Evolutionary conservation across 1,139 yeast species (phyloP).

Genomic region (Candida sp.): DNA sequence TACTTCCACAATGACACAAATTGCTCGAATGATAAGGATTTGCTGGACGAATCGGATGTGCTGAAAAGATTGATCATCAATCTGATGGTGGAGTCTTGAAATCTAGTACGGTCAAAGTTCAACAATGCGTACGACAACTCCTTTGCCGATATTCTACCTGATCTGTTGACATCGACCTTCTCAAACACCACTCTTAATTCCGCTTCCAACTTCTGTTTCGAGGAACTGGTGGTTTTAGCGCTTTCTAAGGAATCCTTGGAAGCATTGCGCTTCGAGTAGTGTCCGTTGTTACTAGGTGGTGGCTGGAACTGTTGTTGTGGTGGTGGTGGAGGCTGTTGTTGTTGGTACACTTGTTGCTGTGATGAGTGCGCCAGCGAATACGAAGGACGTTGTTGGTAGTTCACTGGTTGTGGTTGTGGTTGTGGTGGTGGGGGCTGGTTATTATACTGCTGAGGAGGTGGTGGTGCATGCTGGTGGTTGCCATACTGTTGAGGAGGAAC

Average conservation of each 20-base stretch:
- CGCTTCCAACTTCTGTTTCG: constrained; percentile 35
- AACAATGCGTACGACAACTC: constrained; percentile 68
- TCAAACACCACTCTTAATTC: constrained; percentile 60
- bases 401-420: too few relatives aligned
- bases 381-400: constrained; percentile 18
- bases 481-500: background rate
- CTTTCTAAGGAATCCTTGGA: constrained; percentile 4
- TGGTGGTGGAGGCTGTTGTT: constrained; percentile 3
- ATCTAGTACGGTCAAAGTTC: constrained; percentile 68
- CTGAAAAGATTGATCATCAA: constrained; percentile 69
- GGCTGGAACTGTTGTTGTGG: constrained; percentile 13
- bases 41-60: constrained; percentile 28
- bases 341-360: constrained; percentile 16
- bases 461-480: constrained; percentile 1
- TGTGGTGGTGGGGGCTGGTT: constrained; percentile 16
- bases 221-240: constrained; percentile 5
- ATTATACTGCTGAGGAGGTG: constrained; percentile 15
- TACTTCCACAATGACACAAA: constrained; percentile 77
- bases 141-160: constrained; percentile 60
- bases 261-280: constrained; percentile 1
- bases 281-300: constrained; percentile 4
- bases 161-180: constrained; percentile 55
- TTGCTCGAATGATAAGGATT: constrained; percentile 58
- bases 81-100: constrained; percentile 63
- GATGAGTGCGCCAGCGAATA: constrained; percentile 17